These are phyloP conservation scores for Phialemoniopsis sp. DNA, from an alignment of 2,329 filamentous ascomycete genomes.

Conservation along the genomic window DNA sequence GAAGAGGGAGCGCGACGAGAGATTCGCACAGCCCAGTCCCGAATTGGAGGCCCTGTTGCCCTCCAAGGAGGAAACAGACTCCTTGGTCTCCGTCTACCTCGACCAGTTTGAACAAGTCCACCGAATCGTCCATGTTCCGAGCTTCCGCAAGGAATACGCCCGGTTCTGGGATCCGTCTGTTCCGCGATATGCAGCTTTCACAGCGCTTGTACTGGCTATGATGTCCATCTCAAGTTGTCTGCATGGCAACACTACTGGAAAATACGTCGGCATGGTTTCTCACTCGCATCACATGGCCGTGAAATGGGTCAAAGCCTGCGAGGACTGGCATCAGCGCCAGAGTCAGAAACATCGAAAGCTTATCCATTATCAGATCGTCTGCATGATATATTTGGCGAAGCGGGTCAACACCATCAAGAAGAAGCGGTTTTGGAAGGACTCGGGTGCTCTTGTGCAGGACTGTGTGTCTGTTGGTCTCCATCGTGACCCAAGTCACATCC, in stretches of 20 bases:
- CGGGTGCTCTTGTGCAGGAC: slow-evolving; percentile 52
- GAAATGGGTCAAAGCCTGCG: slow-evolving; percentile 52
- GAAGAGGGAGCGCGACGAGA: slow-evolving; percentile 46
- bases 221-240: slow-evolving; percentile 56
- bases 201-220: slow-evolving; percentile 55
- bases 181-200: slow-evolving; percentile 47
- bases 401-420: slow-evolving; percentile 59
- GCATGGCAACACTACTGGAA: slow-evolving; percentile 45
- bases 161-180: slow-evolving; percentile 47
- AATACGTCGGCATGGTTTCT: slow-evolving; percentile 55
- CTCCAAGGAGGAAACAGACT: slow-evolving; percentile 23
- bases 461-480: slow-evolving; percentile 56
- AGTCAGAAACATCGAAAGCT: slow-evolving; percentile 58
- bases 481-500: slow-evolving; percentile 52
- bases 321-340: slow-evolving; percentile 49
- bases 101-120: slow-evolving; percentile 31
- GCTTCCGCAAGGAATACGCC: slow-evolving; percentile 51
- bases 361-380: slow-evolving; percentile 57
- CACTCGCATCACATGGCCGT: slow-evolving; percentile 50
- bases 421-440: slow-evolving; percentile 58
- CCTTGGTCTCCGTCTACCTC: slow-evolving; percentile 27
- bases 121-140: slow-evolving; percentile 53
- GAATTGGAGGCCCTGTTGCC: slow-evolving; percentile 44
- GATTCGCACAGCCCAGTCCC: slow-evolving; percentile 41
- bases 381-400: slow-evolving; percentile 57